These are phyloP conservation scores for Dunaliella primolecta DNA, from an alignment of 139 green algal genomes.

Conservation along the genomic window DNA sequence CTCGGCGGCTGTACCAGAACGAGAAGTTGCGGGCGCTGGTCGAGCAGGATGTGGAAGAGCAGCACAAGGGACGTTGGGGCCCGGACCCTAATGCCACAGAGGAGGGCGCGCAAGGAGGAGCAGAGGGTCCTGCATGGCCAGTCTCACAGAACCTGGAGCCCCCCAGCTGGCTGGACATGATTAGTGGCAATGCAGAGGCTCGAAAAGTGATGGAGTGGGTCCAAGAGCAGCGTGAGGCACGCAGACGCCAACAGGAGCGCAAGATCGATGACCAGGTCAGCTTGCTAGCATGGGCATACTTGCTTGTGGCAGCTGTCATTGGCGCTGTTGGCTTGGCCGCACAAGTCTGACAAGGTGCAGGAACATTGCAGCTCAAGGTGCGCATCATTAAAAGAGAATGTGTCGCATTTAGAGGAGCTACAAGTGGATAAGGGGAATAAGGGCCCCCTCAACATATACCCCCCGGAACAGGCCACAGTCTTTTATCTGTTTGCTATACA, in stretches of 20 bases:
- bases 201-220: slow-evolving; percentile 5
- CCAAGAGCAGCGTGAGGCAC: background rate
- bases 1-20: slow-evolving; percentile 15
- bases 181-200: background rate
- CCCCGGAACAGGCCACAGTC: too few species aligned
- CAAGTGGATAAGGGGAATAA: too few species aligned
- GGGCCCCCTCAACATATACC: too few species aligned
- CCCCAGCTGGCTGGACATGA: background rate
- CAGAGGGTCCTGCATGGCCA: too few species aligned
- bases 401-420: too few species aligned
- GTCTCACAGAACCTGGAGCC: too few species aligned
- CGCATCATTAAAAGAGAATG: too few species aligned
- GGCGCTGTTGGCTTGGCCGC: background rate
- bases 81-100: background rate
- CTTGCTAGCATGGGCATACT: background rate
- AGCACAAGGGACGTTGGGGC: slow-evolving; percentile 1
- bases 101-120: too few species aligned
- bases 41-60: background rate
- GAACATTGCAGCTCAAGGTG: too few species aligned
- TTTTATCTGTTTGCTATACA: background rate
- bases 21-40: background rate
- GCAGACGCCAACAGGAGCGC: background rate
- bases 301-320: background rate
- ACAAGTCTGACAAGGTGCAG: background rate
- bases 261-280: background rate